Base-by-base conservation (phyloP, 2,329 filamentous ascomycete genomes). In the Pseudopyricularia javanii region DNA sequence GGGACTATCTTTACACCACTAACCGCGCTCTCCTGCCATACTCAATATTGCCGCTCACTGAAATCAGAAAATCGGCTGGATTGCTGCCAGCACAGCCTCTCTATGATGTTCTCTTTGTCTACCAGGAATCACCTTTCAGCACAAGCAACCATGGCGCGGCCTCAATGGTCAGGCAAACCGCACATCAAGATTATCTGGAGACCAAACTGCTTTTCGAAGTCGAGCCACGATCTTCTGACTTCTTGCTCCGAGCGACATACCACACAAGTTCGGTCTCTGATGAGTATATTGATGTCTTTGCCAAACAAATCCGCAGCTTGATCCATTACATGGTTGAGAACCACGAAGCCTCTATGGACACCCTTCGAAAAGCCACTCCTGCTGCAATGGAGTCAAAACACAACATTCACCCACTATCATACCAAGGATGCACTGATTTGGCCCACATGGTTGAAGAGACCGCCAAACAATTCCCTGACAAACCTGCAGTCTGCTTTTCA, bases 101-200 rank as follows among this genome's bases (percentile, higher is more conserved):
- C 0, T 95, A 91, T 59, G 87, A 95, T 58, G 76, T 83, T 1
- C 70, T 95, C 0, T 84, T 95, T 60, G 83, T 91, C 0, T 96
- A 91, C 74, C 91, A 96, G 60, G 85, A 95, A 61, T 86, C 83
- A 0, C 70, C 85, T 1, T 67, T 70, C 61, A 69, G 59, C 59
- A 60, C 56, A 26, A 50, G 51, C 43, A 17, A 56, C 30, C 32
- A 45, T 32, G 28, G 47, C 3, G 3, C 26, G 1, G 55, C 57
- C 1, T 40, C 24, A 1, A 59, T 65, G 3, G 70, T 91, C 0
- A 65, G 61, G 9, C 72, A 89, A 53, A 63, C 79, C 0, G 74
- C 76, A 26, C 81, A 85, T 51, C 66, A 75, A 5, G 91, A 96
- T 62, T 78, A 79, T 22, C 70, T 93, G 7, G 90, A 95, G 62